Base-by-base conservation (phyloP, 495 filamentous ascomycete species). In the Lineolata rhizophorae region DNA sequence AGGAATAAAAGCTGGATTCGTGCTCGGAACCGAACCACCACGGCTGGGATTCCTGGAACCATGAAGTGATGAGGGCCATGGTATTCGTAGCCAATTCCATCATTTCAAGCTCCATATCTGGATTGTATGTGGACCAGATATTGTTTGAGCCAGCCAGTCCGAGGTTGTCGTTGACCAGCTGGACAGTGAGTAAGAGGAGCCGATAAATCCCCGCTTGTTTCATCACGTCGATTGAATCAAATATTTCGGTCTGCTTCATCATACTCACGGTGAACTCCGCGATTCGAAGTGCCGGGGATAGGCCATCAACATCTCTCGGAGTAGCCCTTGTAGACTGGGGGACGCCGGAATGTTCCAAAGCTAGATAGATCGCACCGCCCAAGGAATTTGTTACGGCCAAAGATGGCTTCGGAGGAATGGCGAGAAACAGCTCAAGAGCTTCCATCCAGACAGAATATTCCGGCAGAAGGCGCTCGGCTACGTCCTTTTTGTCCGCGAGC, bases 201-300 rank as follows among this genome's bases (percentile, higher is more conserved):
- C 50, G 31, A 52, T 34, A 64, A 6, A 52, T 32, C 11, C 33
- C 35, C 5, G 27, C 25, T 29, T 32, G 39, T 8, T 29, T 18
- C 15, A 31, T 40, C 13, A 33, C 34, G 13, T 30, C 30, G 1
- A 46, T 35, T 21, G 10, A 34, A 3, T 35, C 29, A 16, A 44
- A 40, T 4, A 43, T 12, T 13, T 46, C 43, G 2, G 36, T 42
- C 4, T 36, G 42, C 0, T 43, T 48, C 10, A 85, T 36, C 9
- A 83, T 43, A 30, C 56, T 61, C 10, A 60, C 53, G 0, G 64
- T 62, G 49, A 77, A 91, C 27, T 66, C 50, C 12, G 72, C 65
- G 55, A 90, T 71, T 30, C 87, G 61, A 19, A 84, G 65, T 12
- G 78, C 67, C 32, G 65, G 56, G 1, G 81, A 82, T 14, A 67